These are phyloP conservation scores for Leccinellum albellum DNA, from an alignment of 768 basidiomycete species.

Conservation along the genomic window DNA sequence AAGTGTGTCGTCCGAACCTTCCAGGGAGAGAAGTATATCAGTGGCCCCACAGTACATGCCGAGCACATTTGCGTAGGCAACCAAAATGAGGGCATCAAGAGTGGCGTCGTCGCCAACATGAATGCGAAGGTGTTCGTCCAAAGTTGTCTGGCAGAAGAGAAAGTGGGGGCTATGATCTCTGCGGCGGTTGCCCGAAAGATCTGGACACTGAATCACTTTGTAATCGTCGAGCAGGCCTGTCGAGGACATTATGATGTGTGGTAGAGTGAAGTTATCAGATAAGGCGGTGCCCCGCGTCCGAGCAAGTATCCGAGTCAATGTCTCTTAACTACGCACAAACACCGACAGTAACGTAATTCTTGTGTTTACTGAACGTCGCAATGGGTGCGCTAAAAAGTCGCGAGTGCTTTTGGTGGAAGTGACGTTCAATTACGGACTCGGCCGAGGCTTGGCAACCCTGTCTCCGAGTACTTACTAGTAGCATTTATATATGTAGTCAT, in stretches of 20 bases:
- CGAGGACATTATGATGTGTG: not conserved
- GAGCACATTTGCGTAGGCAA: constrained; percentile 20
- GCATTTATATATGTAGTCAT: not conserved
- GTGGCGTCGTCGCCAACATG: not conserved
- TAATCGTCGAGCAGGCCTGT: not conserved
- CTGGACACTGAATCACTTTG: constrained; percentile 10
- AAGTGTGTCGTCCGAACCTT: not conserved
- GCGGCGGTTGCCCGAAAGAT: constrained; percentile 19
- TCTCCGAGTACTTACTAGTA: not conserved
- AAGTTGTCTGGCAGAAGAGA: not conserved
- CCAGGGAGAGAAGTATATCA: constrained; percentile 21
- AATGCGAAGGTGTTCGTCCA: constrained; percentile 3
- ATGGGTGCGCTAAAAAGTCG: not conserved
- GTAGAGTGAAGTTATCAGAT: constrained; percentile 7
- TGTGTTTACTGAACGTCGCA: not conserved
- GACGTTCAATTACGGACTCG: not conserved
- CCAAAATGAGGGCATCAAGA: constrained; percentile 14
- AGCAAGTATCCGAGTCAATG: not conserved
- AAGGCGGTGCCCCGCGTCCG: constrained; percentile 3
- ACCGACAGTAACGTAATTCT: not conserved
- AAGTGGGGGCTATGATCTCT: not conserved
- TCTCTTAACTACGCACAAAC: not conserved
- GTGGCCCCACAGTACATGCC: constrained; percentile 21
- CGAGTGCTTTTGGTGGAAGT: not conserved
- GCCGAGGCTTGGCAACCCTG: not conserved